Evolutionary conservation across 1,139 yeast genomes (phyloP).

Genomic region (Pichia sp.): DNA sequence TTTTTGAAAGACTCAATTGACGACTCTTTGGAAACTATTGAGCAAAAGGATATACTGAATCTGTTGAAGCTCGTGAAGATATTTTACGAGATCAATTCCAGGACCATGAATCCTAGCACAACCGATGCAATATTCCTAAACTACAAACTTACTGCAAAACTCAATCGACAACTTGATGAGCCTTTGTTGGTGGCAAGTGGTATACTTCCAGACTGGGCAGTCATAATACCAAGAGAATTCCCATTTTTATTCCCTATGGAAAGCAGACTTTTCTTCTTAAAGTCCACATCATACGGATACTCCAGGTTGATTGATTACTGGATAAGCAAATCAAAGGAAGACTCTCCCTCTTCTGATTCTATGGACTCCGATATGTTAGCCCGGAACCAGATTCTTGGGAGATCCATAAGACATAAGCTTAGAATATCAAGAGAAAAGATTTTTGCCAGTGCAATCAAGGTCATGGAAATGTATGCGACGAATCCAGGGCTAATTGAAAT

Average conservation of each 20-base stretch:
- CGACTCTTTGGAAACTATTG: constrained; percentile 26
- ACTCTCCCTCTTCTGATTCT: constrained; percentile 3
- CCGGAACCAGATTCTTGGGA: constrained; percentile 43
- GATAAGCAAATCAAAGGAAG: constrained; percentile 46
- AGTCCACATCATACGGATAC: constrained; percentile 87
- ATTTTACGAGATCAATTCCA: constrained; percentile 41
- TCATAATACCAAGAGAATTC: constrained; percentile 60
- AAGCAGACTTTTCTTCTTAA: constrained; percentile 69
- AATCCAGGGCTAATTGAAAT: constrained; percentile 79
- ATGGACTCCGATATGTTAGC: constrained; percentile 14
- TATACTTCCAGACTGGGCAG: constrained; percentile 80
- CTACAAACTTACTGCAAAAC: constrained; percentile 78
- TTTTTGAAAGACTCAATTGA: constrained; percentile 29
- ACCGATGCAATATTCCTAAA: constrained; percentile 53
- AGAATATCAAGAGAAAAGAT: constrained; percentile 66
- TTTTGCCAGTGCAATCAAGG: constrained; percentile 73
- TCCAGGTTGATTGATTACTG: constrained; percentile 77
- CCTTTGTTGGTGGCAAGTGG: constrained; percentile 87
- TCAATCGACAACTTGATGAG: constrained; percentile 84
- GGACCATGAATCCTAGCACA: constrained; percentile 29
- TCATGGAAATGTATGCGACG: constrained; percentile 69
- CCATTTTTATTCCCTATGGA: constrained; percentile 85
- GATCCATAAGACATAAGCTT: constrained; percentile 75
- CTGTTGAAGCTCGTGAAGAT: constrained; percentile 51
- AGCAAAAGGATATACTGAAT: constrained; percentile 40